A percentile compares a stretch with the other conserved stretches of the same genome.
phyloP scores from a whole-genome alignment of 352 stramenopile species.

The Phytophthora melonis region DNA sequence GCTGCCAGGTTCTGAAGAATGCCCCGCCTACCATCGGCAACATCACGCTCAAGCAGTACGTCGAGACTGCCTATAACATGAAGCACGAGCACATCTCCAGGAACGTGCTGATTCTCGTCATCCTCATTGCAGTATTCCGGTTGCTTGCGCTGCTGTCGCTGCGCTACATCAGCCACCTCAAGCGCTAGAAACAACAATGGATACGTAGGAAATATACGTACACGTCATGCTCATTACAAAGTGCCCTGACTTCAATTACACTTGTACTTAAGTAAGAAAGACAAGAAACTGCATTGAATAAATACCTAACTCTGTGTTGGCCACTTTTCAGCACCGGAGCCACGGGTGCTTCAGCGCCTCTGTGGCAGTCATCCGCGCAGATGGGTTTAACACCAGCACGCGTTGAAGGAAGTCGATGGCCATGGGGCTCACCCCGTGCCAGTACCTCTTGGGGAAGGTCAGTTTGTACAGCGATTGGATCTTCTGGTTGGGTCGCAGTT shows the following conservation, averaged over 20 bases:
- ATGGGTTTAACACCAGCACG: conserved; percentile 71
- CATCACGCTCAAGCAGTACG: conserved; percentile 54
- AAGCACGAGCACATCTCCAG: conserved; percentile 37
- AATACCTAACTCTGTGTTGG: conserved; percentile 38
- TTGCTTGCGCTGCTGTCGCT: conserved; percentile 56
- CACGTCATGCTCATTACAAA: too few species aligned
- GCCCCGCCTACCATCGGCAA: conserved; percentile 36
- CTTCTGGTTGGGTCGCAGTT: conserved; percentile 69
- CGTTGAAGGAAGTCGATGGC: conserved; percentile 69
- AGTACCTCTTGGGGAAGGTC: conserved; percentile 82
- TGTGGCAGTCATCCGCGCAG: conserved; percentile 53
- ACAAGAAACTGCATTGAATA: conserved; percentile 39
- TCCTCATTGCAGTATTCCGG: conserved; percentile 58
- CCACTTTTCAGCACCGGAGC: conserved; percentile 42
- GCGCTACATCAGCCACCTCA: conserved; percentile 65
- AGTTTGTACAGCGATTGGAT: conserved; percentile 72
- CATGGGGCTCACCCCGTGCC: conserved; percentile 63
- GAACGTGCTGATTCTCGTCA: conserved; percentile 41
- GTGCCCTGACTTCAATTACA: too few species aligned
- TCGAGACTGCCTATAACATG: conserved; percentile 53
- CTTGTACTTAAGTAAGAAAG: neutral
- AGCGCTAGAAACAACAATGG: conserved; percentile 50
- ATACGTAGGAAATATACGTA: too few species aligned
- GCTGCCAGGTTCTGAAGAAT: conserved; percentile 42
- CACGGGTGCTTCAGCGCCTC: conserved; percentile 69